A percentile compares a stretch with the other conserved stretches of the same genome.
Conservation (phyloP, 2,329 filamentous ascomycete species). For the Neopestalotiopsis sp. region DNA sequence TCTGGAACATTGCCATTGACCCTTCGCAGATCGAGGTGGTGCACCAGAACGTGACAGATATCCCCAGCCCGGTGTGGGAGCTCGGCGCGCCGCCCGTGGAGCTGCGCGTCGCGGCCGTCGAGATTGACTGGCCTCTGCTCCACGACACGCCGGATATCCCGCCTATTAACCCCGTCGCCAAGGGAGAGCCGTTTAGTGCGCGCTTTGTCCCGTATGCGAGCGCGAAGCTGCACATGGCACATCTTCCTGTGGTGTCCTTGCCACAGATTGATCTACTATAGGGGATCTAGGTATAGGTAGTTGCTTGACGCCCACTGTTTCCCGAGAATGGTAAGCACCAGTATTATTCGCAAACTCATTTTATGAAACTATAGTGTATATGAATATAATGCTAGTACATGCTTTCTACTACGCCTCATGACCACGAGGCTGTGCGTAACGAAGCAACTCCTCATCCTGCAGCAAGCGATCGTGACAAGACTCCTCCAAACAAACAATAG, state of each 20-base stretch:
- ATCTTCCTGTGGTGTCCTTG: slow-evolving; percentile 33
- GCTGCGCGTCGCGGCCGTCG: slow-evolving; percentile 36
- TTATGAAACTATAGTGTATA: too few relatives aligned
- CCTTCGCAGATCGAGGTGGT: slow-evolving; percentile 35
- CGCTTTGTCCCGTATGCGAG: slow-evolving; percentile 39
- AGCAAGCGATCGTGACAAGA: slow-evolving; percentile 26
- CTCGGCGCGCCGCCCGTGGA: slow-evolving; percentile 36
- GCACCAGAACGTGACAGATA: slow-evolving; percentile 17
- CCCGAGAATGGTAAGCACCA: too few relatives aligned
- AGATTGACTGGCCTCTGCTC: slow-evolving; percentile 38
- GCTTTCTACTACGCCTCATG: not conserved
- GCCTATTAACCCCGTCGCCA: slow-evolving; percentile 26
- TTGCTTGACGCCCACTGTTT: too few relatives aligned
- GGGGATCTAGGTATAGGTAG: too few relatives aligned
- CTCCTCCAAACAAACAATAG: slow-evolving; percentile 27
- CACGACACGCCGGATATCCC: slow-evolving; percentile 34
- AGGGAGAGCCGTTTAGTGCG: slow-evolving; percentile 33
- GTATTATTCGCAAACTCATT: too few relatives aligned
- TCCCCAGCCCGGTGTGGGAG: slow-evolving; percentile 36
- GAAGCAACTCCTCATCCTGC: slow-evolving; percentile 24
- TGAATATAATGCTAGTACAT: too few relatives aligned
- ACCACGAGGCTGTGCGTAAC: slow-evolving; percentile 22
- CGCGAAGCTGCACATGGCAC: slow-evolving; percentile 40
- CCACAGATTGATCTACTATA: slow-evolving; percentile 24
- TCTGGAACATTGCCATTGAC: slow-evolving; percentile 41